These are phyloP conservation scores for Rhypophila decipiens DNA, from an alignment of 495 filamentous ascomycete species.

Conservation along the genomic window DNA sequence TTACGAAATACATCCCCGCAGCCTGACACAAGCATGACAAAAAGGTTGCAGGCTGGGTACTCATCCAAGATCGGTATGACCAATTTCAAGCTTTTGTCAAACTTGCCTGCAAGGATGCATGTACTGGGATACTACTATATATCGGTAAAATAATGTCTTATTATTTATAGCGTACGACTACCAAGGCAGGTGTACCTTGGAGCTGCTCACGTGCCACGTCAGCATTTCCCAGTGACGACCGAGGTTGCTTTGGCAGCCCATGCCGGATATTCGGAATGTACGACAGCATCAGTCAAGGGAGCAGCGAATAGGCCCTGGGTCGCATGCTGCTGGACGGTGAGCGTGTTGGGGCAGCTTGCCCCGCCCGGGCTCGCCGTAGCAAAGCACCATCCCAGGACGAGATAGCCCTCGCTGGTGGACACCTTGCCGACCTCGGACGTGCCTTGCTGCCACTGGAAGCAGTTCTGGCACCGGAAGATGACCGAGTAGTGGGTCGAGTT, in stretches of 20 bases:
- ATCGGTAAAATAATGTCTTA: too few species aligned
- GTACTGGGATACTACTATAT: too few species aligned
- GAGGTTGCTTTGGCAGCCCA: slow-evolving; percentile 44
- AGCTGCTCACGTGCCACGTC: too few species aligned
- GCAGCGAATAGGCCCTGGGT: slow-evolving; percentile 38
- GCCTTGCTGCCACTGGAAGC: slow-evolving; percentile 45
- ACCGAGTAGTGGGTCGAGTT: slow-evolving; percentile 50
- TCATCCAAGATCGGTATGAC: too few species aligned
- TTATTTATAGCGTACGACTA: too few species aligned
- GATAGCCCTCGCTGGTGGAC: slow-evolving; percentile 15
- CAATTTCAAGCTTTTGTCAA: too few species aligned
- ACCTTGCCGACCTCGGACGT: slow-evolving; percentile 5
- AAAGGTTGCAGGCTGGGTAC: too few species aligned
- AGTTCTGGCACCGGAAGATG: slow-evolving; percentile 59
- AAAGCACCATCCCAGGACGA: slow-evolving; percentile 27
- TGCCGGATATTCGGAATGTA: slow-evolving; percentile 41
- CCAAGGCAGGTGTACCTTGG: too few species aligned
- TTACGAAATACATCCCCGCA: too few species aligned
- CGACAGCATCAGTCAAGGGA: slow-evolving; percentile 30
- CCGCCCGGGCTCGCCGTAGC: slow-evolving; percentile 21
- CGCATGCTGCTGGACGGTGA: slow-evolving; percentile 26
- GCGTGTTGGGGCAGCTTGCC: slow-evolving; percentile 22
- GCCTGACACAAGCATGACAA: too few species aligned
- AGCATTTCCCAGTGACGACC: slow-evolving; percentile 30
- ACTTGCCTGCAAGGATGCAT: too few species aligned